A percentile compares a stretch with the other conserved stretches of the same genome.
Evolutionary conservation across 441 rosid genomes (phyloP).

Genomic region (Biscutella laevigata): DNA sequence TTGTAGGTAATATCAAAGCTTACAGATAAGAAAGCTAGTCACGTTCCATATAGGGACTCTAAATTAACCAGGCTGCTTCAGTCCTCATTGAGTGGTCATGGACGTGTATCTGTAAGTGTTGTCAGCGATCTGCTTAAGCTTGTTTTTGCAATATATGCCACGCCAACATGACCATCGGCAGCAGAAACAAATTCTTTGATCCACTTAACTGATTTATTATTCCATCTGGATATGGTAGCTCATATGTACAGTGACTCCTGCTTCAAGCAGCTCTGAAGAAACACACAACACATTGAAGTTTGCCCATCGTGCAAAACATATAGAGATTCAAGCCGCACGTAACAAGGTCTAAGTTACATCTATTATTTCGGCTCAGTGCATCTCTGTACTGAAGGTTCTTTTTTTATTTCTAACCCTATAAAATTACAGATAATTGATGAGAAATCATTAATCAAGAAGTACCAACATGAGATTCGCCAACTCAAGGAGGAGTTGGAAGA

Average conservation of each 20-base stretch:
- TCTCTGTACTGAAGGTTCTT: slow-evolving; percentile 7
- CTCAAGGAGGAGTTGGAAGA: slow-evolving; percentile 68
- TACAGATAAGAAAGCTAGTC: slow-evolving; percentile 52
- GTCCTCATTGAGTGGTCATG: slow-evolving; percentile 71
- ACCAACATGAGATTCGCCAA: slow-evolving; percentile 59
- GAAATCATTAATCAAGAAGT: slow-evolving; percentile 66
- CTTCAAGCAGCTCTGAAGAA: slow-evolving; percentile 64
- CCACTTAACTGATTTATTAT: slow-evolving; percentile 10
- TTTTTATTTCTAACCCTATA: slow-evolving; percentile 18
- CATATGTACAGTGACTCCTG: slow-evolving; percentile 69
- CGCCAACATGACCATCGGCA: not conserved
- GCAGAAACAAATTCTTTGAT: slow-evolving; percentile 1
- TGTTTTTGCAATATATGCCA: slow-evolving; percentile 5
- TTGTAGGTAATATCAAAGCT: slow-evolving; percentile 76
- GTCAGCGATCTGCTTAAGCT: slow-evolving; percentile 1
- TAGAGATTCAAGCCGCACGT: slow-evolving; percentile 62
- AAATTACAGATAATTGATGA: slow-evolving; percentile 60
- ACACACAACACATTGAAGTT: slow-evolving; percentile 72
- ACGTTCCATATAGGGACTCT: slow-evolving; percentile 67
- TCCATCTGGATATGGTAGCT: slow-evolving; percentile 45
- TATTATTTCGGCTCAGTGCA: slow-evolving; percentile 1
- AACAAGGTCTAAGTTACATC: slow-evolving; percentile 42
- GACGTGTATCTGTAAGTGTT: slow-evolving; percentile 64
- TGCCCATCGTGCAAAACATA: slow-evolving; percentile 72
- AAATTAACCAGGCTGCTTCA: slow-evolving; percentile 70